Evolutionary conservation across 192 early-diverging fungal genomes (phyloP).

Genomic region (Coemansia sp.): DNA sequence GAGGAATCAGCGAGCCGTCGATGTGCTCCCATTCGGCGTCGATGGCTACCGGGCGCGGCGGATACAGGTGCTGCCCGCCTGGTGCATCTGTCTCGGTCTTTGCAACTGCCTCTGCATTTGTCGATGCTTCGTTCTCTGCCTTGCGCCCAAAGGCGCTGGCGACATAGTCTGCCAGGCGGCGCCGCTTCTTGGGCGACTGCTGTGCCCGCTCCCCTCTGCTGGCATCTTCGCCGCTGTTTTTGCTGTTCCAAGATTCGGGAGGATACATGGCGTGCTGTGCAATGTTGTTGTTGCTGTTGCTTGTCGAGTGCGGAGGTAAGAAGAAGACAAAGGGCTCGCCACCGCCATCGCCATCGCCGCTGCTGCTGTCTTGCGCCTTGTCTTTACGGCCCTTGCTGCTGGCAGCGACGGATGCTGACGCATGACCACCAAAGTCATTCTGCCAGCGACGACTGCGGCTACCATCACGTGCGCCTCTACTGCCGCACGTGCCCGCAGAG

Average conservation of each 20-base stretch:
- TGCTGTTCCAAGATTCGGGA: slow-evolving; percentile 7
- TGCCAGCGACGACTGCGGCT: background rate
- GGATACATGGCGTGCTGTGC: background rate
- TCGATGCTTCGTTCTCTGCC: background rate
- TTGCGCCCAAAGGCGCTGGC: slow-evolving; percentile 1
- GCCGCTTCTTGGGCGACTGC: slow-evolving; percentile 1
- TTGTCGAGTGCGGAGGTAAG: background rate
- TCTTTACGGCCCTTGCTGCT: background rate
- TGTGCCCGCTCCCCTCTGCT: background rate
- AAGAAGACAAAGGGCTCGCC: background rate
- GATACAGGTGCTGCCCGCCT: slow-evolving; percentile 16
- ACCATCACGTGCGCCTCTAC: background rate
- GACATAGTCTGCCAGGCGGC: slow-evolving; percentile 9
- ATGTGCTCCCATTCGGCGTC: slow-evolving; percentile 41
- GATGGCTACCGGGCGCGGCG: slow-evolving; percentile 38
- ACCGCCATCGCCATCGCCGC: background rate
- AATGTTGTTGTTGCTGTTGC: background rate
- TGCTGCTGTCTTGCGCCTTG: background rate
- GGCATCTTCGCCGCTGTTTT: background rate
- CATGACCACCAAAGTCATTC: background rate
- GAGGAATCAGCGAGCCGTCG: slow-evolving; percentile 11
- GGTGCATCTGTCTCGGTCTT: too few species aligned
- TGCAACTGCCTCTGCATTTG: background rate
- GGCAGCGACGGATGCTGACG: background rate
- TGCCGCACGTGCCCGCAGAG: too few species aligned